A percentile compares a stretch with the other conserved stretches of the same genome.
phyloP scores from a whole-genome alignment of 2,329 filamentous ascomycete species.

The Calonectria naviculata region DNA sequence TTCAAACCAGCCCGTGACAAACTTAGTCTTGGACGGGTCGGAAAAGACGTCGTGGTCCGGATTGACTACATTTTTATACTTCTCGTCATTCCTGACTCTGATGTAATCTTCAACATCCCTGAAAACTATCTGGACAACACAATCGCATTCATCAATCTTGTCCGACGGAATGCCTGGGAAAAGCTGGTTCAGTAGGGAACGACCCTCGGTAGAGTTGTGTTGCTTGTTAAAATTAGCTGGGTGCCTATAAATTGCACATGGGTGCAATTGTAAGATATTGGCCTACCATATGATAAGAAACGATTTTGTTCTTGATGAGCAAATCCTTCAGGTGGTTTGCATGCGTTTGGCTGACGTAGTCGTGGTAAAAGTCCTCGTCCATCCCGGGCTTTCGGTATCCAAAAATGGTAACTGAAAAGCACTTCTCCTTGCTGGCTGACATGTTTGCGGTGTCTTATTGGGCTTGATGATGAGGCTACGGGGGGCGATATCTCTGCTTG shows the following conservation, averaged over 20 bases:
- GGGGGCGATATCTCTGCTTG: not conserved
- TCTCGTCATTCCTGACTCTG: conserved; percentile 27
- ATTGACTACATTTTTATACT: conserved; percentile 27
- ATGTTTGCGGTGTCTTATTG: not conserved
- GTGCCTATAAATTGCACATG: not conserved
- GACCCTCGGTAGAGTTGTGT: conserved; percentile 32
- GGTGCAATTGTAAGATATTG: too few species aligned
- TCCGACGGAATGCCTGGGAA: conserved; percentile 28
- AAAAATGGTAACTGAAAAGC: conserved; percentile 36
- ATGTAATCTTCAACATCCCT: conserved; percentile 27
- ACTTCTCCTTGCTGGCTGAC: conserved; percentile 15
- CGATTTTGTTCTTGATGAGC: conserved; percentile 35
- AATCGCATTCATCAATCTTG: conserved; percentile 25
- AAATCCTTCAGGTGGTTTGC: conserved; percentile 32
- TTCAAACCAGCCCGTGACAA: conserved; percentile 37
- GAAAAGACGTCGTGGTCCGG: conserved; percentile 33
- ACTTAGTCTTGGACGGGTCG: conserved; percentile 25
- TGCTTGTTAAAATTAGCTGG: conserved; percentile 24
- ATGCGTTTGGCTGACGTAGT: conserved; percentile 36
- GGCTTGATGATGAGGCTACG: not conserved
- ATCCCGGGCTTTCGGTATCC: conserved; percentile 35
- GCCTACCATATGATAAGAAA: conserved; percentile 36
- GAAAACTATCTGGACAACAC: conserved; percentile 32
- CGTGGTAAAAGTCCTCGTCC: conserved; percentile 34
- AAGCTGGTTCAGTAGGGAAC: conserved; percentile 22